Conservation (phyloP, 163 green algal genomes). For the Scenedesmus sp. region DNA sequence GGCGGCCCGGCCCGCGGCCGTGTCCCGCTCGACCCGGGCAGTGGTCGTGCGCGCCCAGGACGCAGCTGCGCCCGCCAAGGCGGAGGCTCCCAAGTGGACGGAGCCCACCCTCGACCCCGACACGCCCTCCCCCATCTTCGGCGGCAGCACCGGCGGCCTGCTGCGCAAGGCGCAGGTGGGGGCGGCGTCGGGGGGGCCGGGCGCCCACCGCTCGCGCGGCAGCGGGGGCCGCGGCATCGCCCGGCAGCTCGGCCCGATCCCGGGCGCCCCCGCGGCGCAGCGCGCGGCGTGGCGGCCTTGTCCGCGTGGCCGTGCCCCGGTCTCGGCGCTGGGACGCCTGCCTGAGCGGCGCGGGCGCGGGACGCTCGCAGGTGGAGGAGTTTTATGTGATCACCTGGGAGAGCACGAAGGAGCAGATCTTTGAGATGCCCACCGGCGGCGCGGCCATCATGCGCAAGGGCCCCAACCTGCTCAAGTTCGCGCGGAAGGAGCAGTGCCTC, state of each 20-base stretch:
- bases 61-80: slow-evolving; percentile 34
- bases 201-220: no score
- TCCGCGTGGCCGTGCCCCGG: background rate
- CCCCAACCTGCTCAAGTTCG: slow-evolving; percentile 99
- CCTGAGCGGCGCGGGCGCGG: no score
- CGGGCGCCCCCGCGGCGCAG: background rate
- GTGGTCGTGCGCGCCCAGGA: slow-evolving; percentile 63
- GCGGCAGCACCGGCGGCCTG: slow-evolving; percentile 95
- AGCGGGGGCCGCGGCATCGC: no score
- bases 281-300: background rate
- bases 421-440: slow-evolving; percentile 99
- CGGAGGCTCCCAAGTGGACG: slow-evolving; percentile 68
- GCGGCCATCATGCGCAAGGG: slow-evolving; percentile 98
- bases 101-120: slow-evolving; percentile 84
- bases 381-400: slow-evolving; percentile 99
- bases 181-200: background rate
- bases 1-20: background rate
- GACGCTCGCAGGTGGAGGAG: slow-evolving; percentile 87
- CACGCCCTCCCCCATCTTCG: slow-evolving; percentile 92
- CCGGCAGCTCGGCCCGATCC: no score
- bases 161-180: slow-evolving; percentile 95
- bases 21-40: slow-evolving; percentile 7
- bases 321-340: background rate
- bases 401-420: slow-evolving; percentile 98
- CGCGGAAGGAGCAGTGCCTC: slow-evolving; percentile 99